Conservation (phyloP, 2,329 filamentous ascomycete species). For the Chrysosporium keratinophilum region DNA sequence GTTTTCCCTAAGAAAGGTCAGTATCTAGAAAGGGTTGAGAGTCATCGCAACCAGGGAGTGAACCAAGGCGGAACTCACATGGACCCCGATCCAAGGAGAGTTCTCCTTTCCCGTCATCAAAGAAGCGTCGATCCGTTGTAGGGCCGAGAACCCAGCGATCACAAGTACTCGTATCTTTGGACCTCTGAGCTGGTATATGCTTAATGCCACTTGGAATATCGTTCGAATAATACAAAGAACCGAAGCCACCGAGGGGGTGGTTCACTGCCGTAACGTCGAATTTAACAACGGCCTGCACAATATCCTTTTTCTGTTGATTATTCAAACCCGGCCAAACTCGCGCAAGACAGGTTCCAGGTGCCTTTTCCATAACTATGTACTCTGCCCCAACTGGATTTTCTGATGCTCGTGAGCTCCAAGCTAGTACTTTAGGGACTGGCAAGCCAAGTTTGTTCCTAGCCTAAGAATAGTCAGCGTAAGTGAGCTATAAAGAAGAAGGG, state of each 20-base stretch:
- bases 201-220: neutral
- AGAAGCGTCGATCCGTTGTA: slow-evolving; percentile 4
- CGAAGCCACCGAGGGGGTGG: slow-evolving; percentile 4
- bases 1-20: neutral
- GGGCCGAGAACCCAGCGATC: slow-evolving; percentile 9
- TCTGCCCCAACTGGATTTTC: slow-evolving; percentile 22
- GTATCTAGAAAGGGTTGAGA: too few species aligned
- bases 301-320: slow-evolving; percentile 1
- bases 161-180: neutral
- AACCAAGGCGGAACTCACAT: neutral
- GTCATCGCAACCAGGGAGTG: too few species aligned
- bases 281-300: slow-evolving; percentile 1
- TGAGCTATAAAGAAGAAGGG: too few species aligned
- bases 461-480: neutral
- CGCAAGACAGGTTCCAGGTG: slow-evolving; percentile 5
- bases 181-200: neutral
- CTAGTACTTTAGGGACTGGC: slow-evolving; percentile 21
- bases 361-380: slow-evolving; percentile 27
- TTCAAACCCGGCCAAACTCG: neutral
- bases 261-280: slow-evolving; percentile 3
- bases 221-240: slow-evolving; percentile 9
- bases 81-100: neutral
- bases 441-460: slow-evolving; percentile 17
- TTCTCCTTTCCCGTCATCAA: slow-evolving; percentile 3
- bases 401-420: slow-evolving; percentile 15